Evolutionary conservation across 345 rosid species (phyloP).

Genomic region (Citropsis articulata): DNA sequence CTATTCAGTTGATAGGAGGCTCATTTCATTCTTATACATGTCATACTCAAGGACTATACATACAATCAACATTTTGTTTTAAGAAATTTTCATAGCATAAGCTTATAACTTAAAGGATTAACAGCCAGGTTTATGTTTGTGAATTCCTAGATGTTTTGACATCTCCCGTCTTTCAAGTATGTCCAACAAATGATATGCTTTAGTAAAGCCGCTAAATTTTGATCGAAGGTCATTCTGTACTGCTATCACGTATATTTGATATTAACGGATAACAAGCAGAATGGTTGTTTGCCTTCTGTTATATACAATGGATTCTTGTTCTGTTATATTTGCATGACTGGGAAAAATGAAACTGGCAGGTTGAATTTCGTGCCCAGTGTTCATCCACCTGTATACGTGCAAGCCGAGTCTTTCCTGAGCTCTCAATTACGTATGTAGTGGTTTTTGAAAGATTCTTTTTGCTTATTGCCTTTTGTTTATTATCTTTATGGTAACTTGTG

Average conservation of each 20-base stretch:
- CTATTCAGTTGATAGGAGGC: no score
- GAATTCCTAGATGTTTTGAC: not conserved
- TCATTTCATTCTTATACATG: not conserved
- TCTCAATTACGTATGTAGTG: conserved; percentile 61
- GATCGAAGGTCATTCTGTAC: not conserved
- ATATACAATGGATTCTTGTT: not conserved
- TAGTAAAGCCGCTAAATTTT: not conserved
- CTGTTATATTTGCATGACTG: not conserved
- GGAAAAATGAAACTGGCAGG: conserved; percentile 42
- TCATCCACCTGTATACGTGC: conserved; percentile 60
- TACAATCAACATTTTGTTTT: not conserved
- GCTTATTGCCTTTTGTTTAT: conserved; percentile 6
- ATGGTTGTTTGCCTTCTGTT: not conserved
- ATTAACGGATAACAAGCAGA: not conserved
- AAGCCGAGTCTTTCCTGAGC: conserved; percentile 76
- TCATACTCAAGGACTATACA: not conserved
- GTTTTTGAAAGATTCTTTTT: not conserved
- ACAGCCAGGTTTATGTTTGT: not conserved
- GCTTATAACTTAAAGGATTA: not conserved
- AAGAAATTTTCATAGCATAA: not conserved
- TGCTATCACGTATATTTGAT: not conserved
- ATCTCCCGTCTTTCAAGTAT: not conserved
- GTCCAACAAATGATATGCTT: not conserved
- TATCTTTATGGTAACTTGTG: conserved; percentile 7
- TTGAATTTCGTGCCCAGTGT: conserved; percentile 60